phyloP scores from a whole-genome alignment of 2,329 filamentous ascomycete species.

The Capronia epimyces region DNA sequence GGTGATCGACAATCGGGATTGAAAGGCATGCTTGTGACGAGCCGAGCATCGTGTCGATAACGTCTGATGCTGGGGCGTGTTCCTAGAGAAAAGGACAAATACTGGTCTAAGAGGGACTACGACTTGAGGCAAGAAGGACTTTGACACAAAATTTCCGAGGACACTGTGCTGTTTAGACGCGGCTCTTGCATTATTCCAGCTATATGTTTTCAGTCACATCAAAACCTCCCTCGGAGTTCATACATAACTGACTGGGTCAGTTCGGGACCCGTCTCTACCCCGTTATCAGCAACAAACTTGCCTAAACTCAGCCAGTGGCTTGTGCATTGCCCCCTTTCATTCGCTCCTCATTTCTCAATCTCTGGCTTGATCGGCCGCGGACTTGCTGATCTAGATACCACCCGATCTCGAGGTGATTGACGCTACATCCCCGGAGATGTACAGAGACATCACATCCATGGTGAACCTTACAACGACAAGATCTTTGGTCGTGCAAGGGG shows the following conservation, averaged over 20 bases:
- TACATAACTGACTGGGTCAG: conserved; percentile 5
- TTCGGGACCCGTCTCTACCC: conserved; percentile 7
- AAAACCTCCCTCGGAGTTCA: conserved; percentile 16
- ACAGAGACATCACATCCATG: conserved; percentile 19
- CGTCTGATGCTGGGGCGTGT: too few species aligned
- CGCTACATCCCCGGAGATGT: conserved; percentile 23
- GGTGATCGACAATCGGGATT: too few species aligned
- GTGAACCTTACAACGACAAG: background rate
- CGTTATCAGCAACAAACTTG: conserved; percentile 16
- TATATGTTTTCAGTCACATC: conserved; percentile 8
- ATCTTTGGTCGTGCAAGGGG: background rate
- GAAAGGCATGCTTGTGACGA: too few species aligned
- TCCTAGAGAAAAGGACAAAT: too few species aligned
- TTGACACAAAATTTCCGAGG: conserved; percentile 8
- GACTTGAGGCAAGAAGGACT: too few species aligned
- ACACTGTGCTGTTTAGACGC: background rate
- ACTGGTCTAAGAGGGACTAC: too few species aligned
- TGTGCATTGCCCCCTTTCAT: conserved; percentile 6
- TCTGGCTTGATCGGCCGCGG: conserved; percentile 22
- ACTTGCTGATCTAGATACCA: conserved; percentile 14
- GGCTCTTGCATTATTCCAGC: conserved; percentile 2
- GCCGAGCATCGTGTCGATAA: too few species aligned
- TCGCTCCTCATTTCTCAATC: conserved; percentile 11
- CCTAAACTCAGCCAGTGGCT: conserved; percentile 11
- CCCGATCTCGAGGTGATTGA: conserved; percentile 8